Conservation (phyloP, 495 filamentous ascomycete genomes). For the Aspergillus leporis region DNA sequence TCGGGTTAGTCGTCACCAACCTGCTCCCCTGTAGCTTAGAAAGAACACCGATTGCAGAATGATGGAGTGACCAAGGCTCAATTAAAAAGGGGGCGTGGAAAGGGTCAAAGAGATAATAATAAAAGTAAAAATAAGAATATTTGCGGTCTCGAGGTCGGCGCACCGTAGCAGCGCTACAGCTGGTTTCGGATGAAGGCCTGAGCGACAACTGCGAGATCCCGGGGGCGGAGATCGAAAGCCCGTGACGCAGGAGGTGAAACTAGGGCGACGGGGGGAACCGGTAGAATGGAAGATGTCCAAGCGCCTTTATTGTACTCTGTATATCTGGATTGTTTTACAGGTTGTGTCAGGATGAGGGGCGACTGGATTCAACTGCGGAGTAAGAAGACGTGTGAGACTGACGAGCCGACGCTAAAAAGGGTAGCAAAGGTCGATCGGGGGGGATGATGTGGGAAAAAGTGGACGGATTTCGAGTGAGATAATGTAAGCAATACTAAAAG, state of each 20-base stretch:
- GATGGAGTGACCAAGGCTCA: constrained; percentile 14
- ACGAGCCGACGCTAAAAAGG: constrained; percentile 33
- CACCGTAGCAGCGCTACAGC: constrained; percentile 13
- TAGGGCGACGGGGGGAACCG: constrained; percentile 17
- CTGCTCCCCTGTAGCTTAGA: neutral
- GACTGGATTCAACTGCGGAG: constrained; percentile 30
- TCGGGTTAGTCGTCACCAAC: neutral
- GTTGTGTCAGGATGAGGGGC: constrained; percentile 23
- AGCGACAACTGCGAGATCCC: constrained; percentile 26
- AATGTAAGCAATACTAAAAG: constrained; percentile 27
- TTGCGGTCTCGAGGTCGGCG: constrained; percentile 20
- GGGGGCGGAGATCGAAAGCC: constrained; percentile 16
- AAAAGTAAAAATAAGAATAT: constrained; percentile 1
- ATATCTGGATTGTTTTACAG: constrained; percentile 8
- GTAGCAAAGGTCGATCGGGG: constrained; percentile 27
- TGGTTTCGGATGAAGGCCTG: constrained; percentile 20
- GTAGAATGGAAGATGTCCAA: constrained; percentile 8
- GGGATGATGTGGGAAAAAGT: constrained; percentile 29
- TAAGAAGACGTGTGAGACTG: constrained; percentile 26
- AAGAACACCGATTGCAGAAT: neutral
- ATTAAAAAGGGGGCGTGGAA: constrained; percentile 1
- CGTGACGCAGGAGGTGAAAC: constrained; percentile 23
- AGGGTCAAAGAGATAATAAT: constrained; percentile 3
- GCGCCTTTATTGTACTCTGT: neutral
- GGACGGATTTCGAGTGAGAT: constrained; percentile 30